Percentiles rank a stretch among this genome's conserved stretches.
Evolutionary conservation across 2,329 filamentous ascomycete genomes (phyloP).

Genomic region (Pseudogymnoascus sp.): DNA sequence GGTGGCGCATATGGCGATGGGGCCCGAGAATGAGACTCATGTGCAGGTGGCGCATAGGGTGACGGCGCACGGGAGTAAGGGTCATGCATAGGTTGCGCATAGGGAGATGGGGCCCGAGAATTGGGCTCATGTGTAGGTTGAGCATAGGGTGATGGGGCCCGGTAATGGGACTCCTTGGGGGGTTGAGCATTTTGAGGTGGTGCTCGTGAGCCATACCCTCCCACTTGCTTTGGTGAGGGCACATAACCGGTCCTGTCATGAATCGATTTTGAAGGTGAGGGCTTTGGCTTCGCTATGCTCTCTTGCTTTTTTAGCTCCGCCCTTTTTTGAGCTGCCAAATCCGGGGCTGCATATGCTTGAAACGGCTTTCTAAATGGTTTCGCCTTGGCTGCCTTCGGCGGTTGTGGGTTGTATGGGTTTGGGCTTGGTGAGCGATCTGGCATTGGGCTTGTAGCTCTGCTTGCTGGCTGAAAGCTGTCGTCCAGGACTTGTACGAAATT

Average conservation of each 20-base stretch:
- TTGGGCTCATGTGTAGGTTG: conserved; percentile 18
- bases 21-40: conserved; percentile 26
- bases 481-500: conserved; percentile 93
- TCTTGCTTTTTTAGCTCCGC: conserved; percentile 25
- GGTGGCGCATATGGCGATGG: conserved; percentile 29
- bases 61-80: conserved; percentile 30
- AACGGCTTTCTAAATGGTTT: conserved; percentile 60
- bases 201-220: conserved; percentile 27
- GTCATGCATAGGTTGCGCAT: conserved; percentile 23
- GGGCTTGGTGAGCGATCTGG: conserved; percentile 25
- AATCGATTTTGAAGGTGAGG: conserved; percentile 18
- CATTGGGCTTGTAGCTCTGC: conserved; percentile 47
- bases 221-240: conserved; percentile 22
- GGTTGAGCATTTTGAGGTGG: conserved; percentile 30
- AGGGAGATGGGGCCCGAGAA: conserved; percentile 33
- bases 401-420: conserved; percentile 24
- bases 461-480: conserved; percentile 71
- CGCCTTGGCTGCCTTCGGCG: conserved; percentile 34
- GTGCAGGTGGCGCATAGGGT: conserved; percentile 24
- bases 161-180: neutral
- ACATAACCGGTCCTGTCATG: conserved; percentile 19
- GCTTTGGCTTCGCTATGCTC: conserved; percentile 18
- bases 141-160: neutral
- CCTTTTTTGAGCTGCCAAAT: conserved; percentile 52
- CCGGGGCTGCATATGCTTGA: conserved; percentile 57